Conservation (phyloP, 1,139 yeast genomes). For the Protomyces macrosporus region DNA sequence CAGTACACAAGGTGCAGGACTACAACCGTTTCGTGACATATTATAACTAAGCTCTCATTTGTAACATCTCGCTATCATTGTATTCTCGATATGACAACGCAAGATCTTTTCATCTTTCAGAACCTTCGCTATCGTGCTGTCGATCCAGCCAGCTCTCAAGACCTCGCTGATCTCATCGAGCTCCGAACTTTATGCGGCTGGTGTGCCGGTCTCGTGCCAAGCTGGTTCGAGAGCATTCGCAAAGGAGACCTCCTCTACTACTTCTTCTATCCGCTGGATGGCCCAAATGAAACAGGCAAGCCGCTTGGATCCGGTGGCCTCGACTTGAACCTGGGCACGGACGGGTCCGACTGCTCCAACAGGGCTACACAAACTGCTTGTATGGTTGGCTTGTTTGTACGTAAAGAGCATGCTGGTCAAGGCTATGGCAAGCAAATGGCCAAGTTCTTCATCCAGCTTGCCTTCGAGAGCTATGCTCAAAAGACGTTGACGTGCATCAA, state of each 20-base stretch:
- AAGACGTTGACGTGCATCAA: background rate
- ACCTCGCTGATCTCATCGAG: background rate
- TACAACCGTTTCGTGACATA: too few relatives aligned
- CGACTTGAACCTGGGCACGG: constrained; percentile 1
- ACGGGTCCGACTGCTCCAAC: background rate
- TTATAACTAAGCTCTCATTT: too few relatives aligned
- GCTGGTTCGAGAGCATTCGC: background rate
- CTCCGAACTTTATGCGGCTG: constrained; percentile 10
- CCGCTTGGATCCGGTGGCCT: constrained; percentile 15
- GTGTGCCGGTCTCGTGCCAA: background rate
- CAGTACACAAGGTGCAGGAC: too few relatives aligned
- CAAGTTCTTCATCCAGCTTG: background rate
- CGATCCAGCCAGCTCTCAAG: background rate
- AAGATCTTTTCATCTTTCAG: too few relatives aligned
- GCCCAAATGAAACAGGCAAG: background rate
- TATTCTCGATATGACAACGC: too few relatives aligned
- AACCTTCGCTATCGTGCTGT: background rate
- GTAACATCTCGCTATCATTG: too few relatives aligned
- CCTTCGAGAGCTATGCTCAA: background rate
- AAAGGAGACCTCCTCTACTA: constrained; percentile 13
- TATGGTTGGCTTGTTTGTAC: constrained; percentile 6
- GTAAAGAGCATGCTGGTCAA: background rate
- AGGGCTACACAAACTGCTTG: background rate
- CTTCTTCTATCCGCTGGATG: constrained; percentile 4
- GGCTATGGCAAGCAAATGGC: background rate